Conservation (phyloP, 345 rosid species). For the Eucalyptus dawsonii region DNA sequence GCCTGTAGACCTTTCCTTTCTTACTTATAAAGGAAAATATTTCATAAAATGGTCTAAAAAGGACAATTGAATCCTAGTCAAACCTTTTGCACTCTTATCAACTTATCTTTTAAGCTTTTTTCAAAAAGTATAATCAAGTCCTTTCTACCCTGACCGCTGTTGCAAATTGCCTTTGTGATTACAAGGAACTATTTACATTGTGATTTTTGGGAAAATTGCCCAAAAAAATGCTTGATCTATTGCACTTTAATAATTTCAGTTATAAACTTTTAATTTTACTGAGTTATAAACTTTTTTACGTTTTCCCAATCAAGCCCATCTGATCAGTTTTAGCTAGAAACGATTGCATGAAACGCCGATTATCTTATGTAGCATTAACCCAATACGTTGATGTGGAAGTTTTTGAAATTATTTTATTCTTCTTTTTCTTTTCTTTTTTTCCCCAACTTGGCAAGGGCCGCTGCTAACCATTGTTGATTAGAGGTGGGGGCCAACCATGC, state of each 20-base stretch:
- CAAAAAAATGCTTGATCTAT: no score
- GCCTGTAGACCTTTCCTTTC: not conserved
- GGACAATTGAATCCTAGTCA: not conserved
- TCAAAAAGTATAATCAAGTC: not conserved
- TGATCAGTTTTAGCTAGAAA: not conserved
- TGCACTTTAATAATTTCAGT: no score
- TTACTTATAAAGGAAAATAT: not conserved
- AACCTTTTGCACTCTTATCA: not conserved
- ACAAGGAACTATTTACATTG: not conserved
- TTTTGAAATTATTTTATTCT: no score
- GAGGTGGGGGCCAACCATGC: not conserved
- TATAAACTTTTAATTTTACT: no score
- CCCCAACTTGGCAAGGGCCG: not conserved
- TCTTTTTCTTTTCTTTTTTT: no score
- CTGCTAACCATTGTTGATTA: not conserved
- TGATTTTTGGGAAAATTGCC: not conserved
- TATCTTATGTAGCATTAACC: not conserved
- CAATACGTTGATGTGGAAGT: no score
- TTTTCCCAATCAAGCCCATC: not conserved
- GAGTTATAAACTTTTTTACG: no score
- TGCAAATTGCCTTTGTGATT: not conserved
- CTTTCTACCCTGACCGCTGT: rapidly evolving
- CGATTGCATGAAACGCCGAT: rapidly evolving
- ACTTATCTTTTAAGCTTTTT: not conserved
- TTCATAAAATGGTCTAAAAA: not conserved